Evolutionary conservation across 306 rosid species (phyloP).

Genomic region (Rosa lucieae): DNA sequence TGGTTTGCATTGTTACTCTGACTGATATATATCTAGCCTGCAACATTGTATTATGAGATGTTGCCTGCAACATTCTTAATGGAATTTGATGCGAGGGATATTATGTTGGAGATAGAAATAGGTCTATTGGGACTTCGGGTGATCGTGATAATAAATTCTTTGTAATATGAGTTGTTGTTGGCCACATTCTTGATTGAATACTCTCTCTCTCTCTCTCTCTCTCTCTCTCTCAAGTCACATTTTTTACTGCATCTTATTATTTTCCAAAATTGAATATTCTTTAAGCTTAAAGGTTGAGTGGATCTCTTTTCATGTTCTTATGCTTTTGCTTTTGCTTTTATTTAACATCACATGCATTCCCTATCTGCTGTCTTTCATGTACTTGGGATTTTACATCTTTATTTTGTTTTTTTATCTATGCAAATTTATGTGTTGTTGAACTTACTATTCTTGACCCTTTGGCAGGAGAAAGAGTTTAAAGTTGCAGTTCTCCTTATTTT

Average conservation of each 20-base stretch:
- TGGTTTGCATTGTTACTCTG: constrained; percentile 11
- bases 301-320: background rate
- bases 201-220: background rate
- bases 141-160: no score
- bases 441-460: constrained; percentile 15
- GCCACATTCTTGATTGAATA: background rate
- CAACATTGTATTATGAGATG: background rate
- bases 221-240: no score
- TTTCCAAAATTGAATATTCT: no score
- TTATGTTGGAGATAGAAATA: no score
- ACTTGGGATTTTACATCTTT: background rate
- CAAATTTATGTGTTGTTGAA: background rate
- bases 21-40: background rate
- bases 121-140: no score
- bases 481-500: constrained; percentile 93
- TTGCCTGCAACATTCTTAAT: no score
- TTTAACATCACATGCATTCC: background rate
- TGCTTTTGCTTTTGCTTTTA: background rate
- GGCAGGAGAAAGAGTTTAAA: constrained; percentile 91
- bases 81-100: no score
- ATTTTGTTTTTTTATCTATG: background rate
- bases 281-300: background rate
- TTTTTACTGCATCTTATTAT: no score
- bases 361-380: constrained; percentile 1
- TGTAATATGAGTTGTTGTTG: background rate